Evolutionary conservation across 192 early-diverging fungal genomes (phyloP), one percentile per base, ranked within the genome.

Genomic region (Paraglomus brasilianum): DNA sequence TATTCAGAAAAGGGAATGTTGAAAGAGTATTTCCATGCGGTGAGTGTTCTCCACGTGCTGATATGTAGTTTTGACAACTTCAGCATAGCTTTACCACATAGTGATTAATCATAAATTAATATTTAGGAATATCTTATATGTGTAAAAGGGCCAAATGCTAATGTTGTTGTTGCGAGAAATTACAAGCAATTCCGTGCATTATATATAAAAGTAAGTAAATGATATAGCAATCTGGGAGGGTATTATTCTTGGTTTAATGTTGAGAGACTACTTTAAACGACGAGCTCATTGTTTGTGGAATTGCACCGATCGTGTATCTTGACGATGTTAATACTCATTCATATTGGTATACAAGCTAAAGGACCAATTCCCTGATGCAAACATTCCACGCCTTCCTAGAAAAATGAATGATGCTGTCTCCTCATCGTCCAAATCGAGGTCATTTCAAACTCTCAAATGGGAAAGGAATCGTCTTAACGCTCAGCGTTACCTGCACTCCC

Each of bases 401-500:
- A 84, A 80, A 47, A 51, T 70, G 13, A 72, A 58, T 30, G 72
- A 76, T 17, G 24, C 60, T 24, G 74, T 73, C 24, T 68, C 66
- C 5, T 46, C 71, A 48, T 59, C 66, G 1, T 53, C 70, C 24
- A 39, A 44, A 17, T 8, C 19, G 13, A 24, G 41, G 17, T 17
- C 48, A 21, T 9, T 60, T 15, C 45, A 67, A n/a, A 62, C 57
- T 5, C 43, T 74, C 13, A 72, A 76, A 9, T 75, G 79, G 5
- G 85, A 86, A 65, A 83, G 81, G 57, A 81, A 86, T 69, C 75
- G 85, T 1, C 51, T 82, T 52, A 67, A 74, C 22, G 72, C 82
- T 15, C 75, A 81, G 24, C 77, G 74, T 0, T 84, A 80, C 21
- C 46, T 86, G 4, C 75, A 72, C 30, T 66, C 74, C 9, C 43